phyloP scores from a whole-genome alignment of 306 rosid genomes.

The Trifolium fragiferum region DNA sequence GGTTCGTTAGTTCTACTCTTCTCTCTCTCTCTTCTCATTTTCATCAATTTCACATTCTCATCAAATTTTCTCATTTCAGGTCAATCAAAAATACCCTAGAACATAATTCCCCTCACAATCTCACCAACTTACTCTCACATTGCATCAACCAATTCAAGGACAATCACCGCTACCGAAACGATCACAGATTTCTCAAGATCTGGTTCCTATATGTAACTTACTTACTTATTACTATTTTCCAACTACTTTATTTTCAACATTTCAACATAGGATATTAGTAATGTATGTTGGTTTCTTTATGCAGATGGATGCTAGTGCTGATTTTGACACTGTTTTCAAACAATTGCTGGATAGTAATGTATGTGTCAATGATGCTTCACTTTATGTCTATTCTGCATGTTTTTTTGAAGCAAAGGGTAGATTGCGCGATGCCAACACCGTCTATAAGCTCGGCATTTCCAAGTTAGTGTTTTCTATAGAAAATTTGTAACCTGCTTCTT shows the following conservation, averaged over 20 bases:
- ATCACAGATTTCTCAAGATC: slow-evolving; percentile 78
- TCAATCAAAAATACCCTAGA: slow-evolving; percentile 60
- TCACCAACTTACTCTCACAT: slow-evolving; percentile 54
- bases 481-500: slow-evolving; percentile 24
- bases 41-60: background rate
- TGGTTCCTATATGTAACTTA: slow-evolving; percentile 67
- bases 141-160: slow-evolving; percentile 63
- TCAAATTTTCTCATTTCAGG: slow-evolving; percentile 45
- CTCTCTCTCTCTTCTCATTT: slow-evolving; percentile 1
- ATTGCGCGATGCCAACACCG: slow-evolving; percentile 60
- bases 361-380: slow-evolving; percentile 60
- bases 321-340: slow-evolving; percentile 56
- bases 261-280: too few species aligned
- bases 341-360: slow-evolving; percentile 64
- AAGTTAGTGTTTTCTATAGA: slow-evolving; percentile 56
- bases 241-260: too few species aligned
- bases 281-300: slow-evolving; percentile 29
- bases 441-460: slow-evolving; percentile 71
- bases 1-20: slow-evolving; percentile 57
- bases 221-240: too few species aligned
- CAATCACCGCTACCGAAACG: slow-evolving; percentile 60
- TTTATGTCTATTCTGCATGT: slow-evolving; percentile 51
- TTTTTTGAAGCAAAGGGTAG: slow-evolving; percentile 60
- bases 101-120: slow-evolving; percentile 41
- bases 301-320: slow-evolving; percentile 67